Evolutionary conservation across 73 alveolate species (phyloP).

Genomic region (Tetrahymena borealis): DNA sequence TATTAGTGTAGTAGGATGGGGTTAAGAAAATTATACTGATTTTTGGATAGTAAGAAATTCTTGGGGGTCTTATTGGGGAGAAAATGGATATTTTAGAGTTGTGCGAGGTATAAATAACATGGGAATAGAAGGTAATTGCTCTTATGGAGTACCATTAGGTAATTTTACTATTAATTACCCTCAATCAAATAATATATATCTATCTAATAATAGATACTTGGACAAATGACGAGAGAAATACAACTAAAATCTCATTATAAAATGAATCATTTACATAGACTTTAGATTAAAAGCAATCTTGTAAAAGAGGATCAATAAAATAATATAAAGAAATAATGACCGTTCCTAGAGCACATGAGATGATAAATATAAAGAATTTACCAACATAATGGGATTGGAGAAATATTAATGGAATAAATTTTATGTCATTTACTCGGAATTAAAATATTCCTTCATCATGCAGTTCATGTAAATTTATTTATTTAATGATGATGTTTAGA

Average conservation of each 20-base stretch:
- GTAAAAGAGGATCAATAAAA: background rate
- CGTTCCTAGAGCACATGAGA: conserved; percentile 12
- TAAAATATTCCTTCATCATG: conserved; percentile 76
- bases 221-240: too few relatives aligned
- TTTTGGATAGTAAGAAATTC: conserved; percentile 81
- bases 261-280: background rate
- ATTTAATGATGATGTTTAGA: too few relatives aligned
- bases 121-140: conserved; percentile 54
- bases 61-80: conserved; percentile 93
- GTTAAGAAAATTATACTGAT: conserved; percentile 41
- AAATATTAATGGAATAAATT: conserved; percentile 57
- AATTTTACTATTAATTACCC: too few relatives aligned
- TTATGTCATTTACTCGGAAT: conserved; percentile 69
- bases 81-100: conserved; percentile 64
- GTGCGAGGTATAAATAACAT: conserved; percentile 61
- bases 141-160: conserved; percentile 53
- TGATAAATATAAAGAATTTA: conserved; percentile 12
- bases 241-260: background rate
- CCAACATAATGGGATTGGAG: conserved; percentile 76
- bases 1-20: conserved; percentile 56
- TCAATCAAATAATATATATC: conserved; percentile 4
- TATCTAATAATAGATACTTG: too few relatives aligned
- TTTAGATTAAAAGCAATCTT: background rate
- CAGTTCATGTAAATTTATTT: conserved; percentile 86
- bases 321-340: background rate